Base-by-base conservation (phyloP, 2,329 filamentous ascomycete genomes). In the Gyromitra esculenta region DNA sequence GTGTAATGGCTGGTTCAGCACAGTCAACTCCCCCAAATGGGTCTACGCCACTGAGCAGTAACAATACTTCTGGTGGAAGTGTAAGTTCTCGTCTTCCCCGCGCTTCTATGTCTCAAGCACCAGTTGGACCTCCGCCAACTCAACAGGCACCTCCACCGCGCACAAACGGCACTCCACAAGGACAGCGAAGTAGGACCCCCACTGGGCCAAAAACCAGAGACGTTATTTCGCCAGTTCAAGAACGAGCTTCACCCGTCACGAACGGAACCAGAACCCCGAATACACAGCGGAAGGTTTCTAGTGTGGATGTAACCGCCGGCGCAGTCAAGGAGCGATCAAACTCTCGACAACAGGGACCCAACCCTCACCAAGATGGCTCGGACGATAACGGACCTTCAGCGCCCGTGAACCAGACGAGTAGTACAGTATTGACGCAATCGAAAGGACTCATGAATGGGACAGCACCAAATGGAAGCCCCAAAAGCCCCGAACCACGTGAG, bases 111-210 rank as follows among this genome's bases (percentile, higher is more conserved):
- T 85, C 87, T 68, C 88, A 89, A 82, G 86, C 87, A 57, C 87
- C 89, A 3, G 85, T 87, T 56, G 90, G 90, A 11, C 90, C 90
- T 50, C 90, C 90, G 64, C 89, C 89, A 31, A 87, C 88, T 68
- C 88, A 89, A 57, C 89, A 91, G 83, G 86, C 88, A 63, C 89
- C 89, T 35, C 59, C 78, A 15, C 80, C 77, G 18, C 78, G 76
- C 9, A 66, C 72, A 15, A 80, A 78, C 54, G 79, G 79, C 50
- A 48, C 48, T 18, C 50, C 62, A n/a, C 66, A 77, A 1, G 77
- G 78, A 15, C 78, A 80, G 31, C 75, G 77, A 67, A 80, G 76
- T 43, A 80, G 78, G 56, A 77, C 79, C 4, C 78, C 78, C 25
- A 78, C 76, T 41, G 74, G 78, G 43, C 77, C 79, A 31, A 83